Evolutionary conservation across 192 early-diverging fungal genomes (phyloP), one percentile per base, ranked within the genome.

Genomic region (Coemansia aciculifera): DNA sequence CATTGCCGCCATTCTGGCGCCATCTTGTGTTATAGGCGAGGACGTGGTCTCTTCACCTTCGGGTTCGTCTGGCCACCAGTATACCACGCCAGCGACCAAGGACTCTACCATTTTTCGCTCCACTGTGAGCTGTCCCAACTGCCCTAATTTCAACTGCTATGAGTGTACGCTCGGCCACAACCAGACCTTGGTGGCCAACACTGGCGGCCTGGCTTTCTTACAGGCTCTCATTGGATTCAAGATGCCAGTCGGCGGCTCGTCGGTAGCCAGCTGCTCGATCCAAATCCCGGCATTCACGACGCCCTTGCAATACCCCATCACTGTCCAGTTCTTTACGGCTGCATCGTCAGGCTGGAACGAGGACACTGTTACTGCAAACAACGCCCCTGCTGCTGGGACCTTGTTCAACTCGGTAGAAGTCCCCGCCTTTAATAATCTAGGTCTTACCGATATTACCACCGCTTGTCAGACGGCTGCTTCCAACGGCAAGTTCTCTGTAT

Each of bases 21-120:
- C 51, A 10, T 23, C 48, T 13, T 29, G 21, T 44, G 19, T 36
- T 72, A 23, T 31, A 61, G 36, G 60, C 68, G 5, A 17, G 19
- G 21, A 31, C 46, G 11, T 29, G 1, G 51, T 27, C 24, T 52
- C 23, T 2, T 27, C 51, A 3, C 9, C 24, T 3, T 24, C 23
- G 6, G 32, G 39, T 63, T 29, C 62, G 52, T 42, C 31, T 11
- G 1, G 60, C 24, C 12, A 13, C 59, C 46, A 66, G 24, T 34
- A 38, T 34, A 64, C 60, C 10, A 67, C 42, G 1, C 72, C 81
- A 23, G 75, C 81, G 5, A 59, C 56, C 72, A 83, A 83, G 60
- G 81, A 83, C 73, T 78, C 81, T 7, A 83, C 81, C 31, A 77
- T 83, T 51, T 23, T 69, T 49, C 76, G 76, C 52, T 83, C 81